Percentiles rank a stretch among this genome's conserved stretches.
Evolutionary conservation across 768 basidiomycete genomes (phyloP).

Genomic region (Kwoniella newhampshirensis): DNA sequence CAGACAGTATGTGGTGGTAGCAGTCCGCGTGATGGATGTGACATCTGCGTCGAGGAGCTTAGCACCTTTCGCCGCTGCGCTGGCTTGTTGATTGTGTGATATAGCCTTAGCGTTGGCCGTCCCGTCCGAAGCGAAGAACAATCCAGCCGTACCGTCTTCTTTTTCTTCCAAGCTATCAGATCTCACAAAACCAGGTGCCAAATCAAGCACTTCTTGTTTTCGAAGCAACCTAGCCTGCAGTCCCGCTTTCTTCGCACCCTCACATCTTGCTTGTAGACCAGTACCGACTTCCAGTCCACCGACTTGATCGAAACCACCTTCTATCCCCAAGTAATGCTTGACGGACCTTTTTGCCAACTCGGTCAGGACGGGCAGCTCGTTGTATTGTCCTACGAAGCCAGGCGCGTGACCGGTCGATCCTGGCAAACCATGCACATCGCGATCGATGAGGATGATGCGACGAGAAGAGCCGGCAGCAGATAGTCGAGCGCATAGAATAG

Average conservation of each 20-base stretch:
- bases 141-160: constrained; percentile 2
- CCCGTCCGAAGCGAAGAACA: constrained; percentile 18
- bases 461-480: not conserved
- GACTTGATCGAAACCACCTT: constrained; percentile 14
- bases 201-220: constrained; percentile 4
- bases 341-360: constrained; percentile 21
- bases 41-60: constrained; percentile 11
- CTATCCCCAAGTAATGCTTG: constrained; percentile 1
- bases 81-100: constrained; percentile 4
- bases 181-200: constrained; percentile 15
- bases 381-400: constrained; percentile 24
- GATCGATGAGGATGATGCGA: constrained; percentile 12
- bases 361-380: constrained; percentile 14
- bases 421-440: constrained; percentile 13
- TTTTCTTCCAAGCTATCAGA: not conserved
- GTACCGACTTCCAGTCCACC: constrained; percentile 16
- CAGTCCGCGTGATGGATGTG: not conserved
- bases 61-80: constrained; percentile 8
- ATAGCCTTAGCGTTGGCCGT: constrained; percentile 14
- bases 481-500: constrained; percentile 4
- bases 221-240: constrained; percentile 2
- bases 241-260: constrained; percentile 2
- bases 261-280: constrained; percentile 1
- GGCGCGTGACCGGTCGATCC: constrained; percentile 25
- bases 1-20: not conserved